Base-by-base conservation (phyloP, 305 asterid species). In the Lippia alba region DNA sequence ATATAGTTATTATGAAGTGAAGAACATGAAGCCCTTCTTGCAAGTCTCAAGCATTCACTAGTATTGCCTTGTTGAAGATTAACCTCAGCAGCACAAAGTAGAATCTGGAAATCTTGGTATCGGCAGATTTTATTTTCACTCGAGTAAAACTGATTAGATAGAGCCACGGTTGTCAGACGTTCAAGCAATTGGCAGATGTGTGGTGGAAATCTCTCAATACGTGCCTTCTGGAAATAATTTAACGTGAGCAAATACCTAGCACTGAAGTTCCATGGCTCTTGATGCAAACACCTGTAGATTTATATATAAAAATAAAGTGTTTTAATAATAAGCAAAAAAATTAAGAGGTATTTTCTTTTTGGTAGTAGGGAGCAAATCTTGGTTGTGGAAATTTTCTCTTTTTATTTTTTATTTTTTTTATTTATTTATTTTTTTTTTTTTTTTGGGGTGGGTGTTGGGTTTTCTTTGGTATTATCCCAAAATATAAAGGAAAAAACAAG, bases 31-130 rank as follows among this genome's bases (percentile, higher is more conserved):
- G 97, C 95, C 66, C 71, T 74, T 74, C 75, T 83, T 66, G 88
- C 89, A 71, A 82, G 83, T 75, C 76, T 82, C 51, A 88, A 73
- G 83, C 96, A 88, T 75, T 85, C 87, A 32, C 71, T 64, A 65
- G 55, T 66, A 78, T 94, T 81, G 71, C 91, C 92, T 79, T 67
- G 76, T 70, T 87, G 99, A 82, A 94, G 84, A 79, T 84, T 77
- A 80, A 88, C 84, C 87, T 94, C 99, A 16, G 96, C 90, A 71
- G 96, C 88, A 78, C 96, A 88, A 73, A 94, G 96, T 44, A 83
- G 84, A 78, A 94, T 91, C 85, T 83, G 97, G 80, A 88, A 91
- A 66, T 70, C 76, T 73, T 87, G 88, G 78, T 89, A 88, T 56
- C 81, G 89, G 41, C 64, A n/a, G 49, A 76, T 53, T 15, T 32